These are phyloP conservation scores for Podila minutissima DNA, from an alignment of 192 early-diverging fungal species.

Conservation along the genomic window DNA sequence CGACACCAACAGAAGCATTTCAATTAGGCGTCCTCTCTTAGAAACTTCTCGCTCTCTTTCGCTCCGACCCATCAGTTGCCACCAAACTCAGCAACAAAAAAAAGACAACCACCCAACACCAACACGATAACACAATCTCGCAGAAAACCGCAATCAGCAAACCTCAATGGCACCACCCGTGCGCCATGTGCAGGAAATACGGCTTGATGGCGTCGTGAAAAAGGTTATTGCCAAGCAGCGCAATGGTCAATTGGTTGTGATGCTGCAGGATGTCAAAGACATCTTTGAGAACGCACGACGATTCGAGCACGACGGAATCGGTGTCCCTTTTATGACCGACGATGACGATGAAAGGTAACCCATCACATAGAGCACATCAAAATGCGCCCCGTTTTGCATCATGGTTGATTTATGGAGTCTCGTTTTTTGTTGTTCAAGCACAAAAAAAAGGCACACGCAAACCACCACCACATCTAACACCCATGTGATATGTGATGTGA, in stretches of 20 bases:
- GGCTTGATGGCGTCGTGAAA: conserved; percentile 10
- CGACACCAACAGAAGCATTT: too few relatives aligned
- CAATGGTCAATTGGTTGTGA: conserved; percentile 11
- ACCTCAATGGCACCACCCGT: conserved; percentile 20
- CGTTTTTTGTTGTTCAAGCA: too few relatives aligned
- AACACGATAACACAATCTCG: background rate
- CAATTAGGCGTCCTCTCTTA: too few relatives aligned
- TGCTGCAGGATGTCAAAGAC: conserved; percentile 19
- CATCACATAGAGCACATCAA: background rate
- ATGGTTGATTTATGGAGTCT: too few relatives aligned
- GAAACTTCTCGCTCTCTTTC: too few relatives aligned
- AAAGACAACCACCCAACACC: too few relatives aligned
- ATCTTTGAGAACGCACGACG: conserved; percentile 20
- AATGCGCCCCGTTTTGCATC: too few relatives aligned
- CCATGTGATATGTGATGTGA: background rate
- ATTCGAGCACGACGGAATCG: conserved; percentile 10
- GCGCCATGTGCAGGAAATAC: conserved; percentile 19
- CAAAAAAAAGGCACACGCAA: background rate
- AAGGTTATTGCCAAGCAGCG: conserved; percentile 4
- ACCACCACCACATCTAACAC: background rate
- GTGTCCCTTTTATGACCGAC: conserved; percentile 32
- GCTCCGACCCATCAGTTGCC: too few relatives aligned
- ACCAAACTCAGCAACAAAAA: too few relatives aligned
- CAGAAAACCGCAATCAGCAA: background rate
- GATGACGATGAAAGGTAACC: conserved; percentile 23